These are phyloP conservation scores for Backusella luteola DNA, from an alignment of 192 early-diverging fungal species.

Conservation along the genomic window DNA sequence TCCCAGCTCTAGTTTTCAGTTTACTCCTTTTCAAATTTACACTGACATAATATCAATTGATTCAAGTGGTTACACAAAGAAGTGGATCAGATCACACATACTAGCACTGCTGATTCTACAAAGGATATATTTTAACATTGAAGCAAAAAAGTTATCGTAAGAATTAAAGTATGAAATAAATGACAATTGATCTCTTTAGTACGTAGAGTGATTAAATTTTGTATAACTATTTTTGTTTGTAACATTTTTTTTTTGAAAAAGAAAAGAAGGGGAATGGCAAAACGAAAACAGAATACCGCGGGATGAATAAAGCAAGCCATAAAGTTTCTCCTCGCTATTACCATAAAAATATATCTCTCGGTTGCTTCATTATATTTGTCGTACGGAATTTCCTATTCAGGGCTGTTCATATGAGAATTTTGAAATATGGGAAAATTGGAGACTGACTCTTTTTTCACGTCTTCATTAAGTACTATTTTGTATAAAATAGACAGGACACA, in stretches of 20 bases:
- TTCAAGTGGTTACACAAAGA: background rate
- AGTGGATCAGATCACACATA: background rate
- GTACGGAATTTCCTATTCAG: background rate
- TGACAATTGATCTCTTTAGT: background rate
- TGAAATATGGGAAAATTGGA: background rate
- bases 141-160: background rate
- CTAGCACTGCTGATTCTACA: background rate
- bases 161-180: background rate
- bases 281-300: background rate
- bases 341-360: background rate
- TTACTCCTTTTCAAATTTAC: background rate
- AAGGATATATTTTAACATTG: background rate
- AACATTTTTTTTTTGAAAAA: background rate
- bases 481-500: background rate
- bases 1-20: background rate
- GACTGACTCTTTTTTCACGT: constrained; percentile 8
- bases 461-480: background rate
- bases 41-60: background rate
- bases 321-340: background rate
- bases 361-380: background rate
- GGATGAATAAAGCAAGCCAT: background rate
- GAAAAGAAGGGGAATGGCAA: background rate
- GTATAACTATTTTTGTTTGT: background rate
- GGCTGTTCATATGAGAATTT: constrained; percentile 6
- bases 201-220: background rate